A percentile compares a stretch with the other conserved stretches of the same genome.
Conservation (phyloP, 257 asterid species). For the Solanum piurae region DNA sequence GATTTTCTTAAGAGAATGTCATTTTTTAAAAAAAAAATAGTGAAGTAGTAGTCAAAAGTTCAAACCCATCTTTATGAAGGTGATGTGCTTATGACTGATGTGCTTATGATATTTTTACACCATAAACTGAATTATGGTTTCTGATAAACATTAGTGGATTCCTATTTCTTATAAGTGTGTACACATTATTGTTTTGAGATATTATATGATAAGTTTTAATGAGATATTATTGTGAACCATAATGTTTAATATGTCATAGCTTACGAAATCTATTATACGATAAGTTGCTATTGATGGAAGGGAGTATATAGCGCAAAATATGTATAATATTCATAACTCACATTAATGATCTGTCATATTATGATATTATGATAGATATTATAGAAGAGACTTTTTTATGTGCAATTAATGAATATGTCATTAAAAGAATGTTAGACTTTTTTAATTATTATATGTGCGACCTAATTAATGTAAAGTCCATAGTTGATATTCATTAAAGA, state of each 20-base stretch:
- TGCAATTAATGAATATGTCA: not conserved
- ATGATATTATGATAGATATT: not conserved
- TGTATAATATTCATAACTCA: not conserved
- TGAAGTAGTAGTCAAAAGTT: too few relatives aligned
- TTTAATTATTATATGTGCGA: not conserved
- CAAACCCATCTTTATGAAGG: too few relatives aligned
- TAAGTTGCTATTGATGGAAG: not conserved
- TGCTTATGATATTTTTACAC: not conserved
- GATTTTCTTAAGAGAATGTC: too few relatives aligned
- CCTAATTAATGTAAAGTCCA: not conserved
- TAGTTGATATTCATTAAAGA: not conserved
- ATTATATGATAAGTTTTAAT: not conserved
- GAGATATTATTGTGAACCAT: too few relatives aligned
- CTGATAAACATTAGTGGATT: not conserved
- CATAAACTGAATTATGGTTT: not conserved
- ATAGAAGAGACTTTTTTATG: not conserved
- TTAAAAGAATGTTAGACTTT: not conserved
- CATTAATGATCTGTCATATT: not conserved
- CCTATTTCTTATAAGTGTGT: not conserved
- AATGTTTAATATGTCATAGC: too few relatives aligned
- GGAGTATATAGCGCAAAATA: not conserved
- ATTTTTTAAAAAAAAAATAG: too few relatives aligned
- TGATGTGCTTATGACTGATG: not conserved
- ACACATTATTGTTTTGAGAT: not conserved
- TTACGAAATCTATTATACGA: too few relatives aligned